phyloP scores from a whole-genome alignment of 768 basidiomycete genomes.

The Boletus insuetus region DNA sequence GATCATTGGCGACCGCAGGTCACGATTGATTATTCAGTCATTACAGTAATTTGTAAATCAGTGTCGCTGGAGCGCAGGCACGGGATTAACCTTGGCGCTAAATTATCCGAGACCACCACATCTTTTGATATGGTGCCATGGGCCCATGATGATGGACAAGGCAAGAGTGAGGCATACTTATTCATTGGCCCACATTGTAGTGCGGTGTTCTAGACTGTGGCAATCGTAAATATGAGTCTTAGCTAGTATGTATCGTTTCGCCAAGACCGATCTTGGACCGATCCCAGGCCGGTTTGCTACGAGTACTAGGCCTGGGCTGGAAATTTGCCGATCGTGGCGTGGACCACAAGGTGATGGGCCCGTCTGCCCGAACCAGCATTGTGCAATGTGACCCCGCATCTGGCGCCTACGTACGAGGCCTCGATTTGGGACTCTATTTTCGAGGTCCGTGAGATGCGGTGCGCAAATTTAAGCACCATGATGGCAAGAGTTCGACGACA shows the following conservation, averaged over 20 bases:
- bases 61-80: not conserved
- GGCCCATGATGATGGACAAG: too few species aligned
- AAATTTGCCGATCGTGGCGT: too few species aligned
- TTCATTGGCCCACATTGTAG: too few species aligned
- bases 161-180: too few species aligned
- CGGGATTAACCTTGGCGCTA: not conserved
- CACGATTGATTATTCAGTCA: not conserved
- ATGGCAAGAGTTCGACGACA: constrained; percentile 5
- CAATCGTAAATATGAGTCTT: too few species aligned
- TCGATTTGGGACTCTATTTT: constrained; percentile 13
- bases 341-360: too few species aligned
- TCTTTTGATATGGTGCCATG: not conserved
- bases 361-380: not conserved
- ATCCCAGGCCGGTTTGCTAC: too few species aligned
- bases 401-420: constrained; percentile 3
- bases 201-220: too few species aligned
- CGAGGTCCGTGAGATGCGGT: constrained; percentile 23
- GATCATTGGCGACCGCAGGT: constrained; percentile 7
- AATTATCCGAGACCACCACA: not conserved
- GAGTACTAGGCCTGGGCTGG: too few species aligned
- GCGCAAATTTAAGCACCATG: constrained; percentile 19
- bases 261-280: too few species aligned
- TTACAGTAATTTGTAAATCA: not conserved
- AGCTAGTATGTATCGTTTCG: too few species aligned
- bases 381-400: not conserved